Percentiles rank a stretch among this genome's conserved stretches.
Evolutionary conservation across 805 yeast species (phyloP).

Genomic region (Komagataella phaffii): DNA sequence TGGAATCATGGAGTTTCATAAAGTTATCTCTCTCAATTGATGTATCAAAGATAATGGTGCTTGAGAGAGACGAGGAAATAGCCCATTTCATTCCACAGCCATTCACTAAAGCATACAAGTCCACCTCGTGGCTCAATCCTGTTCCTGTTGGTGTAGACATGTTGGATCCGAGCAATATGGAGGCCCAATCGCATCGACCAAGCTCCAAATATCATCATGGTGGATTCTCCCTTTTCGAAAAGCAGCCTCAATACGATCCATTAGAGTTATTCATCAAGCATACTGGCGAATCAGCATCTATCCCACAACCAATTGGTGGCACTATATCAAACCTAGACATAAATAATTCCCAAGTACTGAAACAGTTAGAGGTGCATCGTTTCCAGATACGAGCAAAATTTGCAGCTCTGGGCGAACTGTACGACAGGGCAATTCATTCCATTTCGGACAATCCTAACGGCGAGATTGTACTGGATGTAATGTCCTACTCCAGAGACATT

Average conservation of each 20-base stretch:
- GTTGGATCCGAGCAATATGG: not conserved
- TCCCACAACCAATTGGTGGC: not conserved
- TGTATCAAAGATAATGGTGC: not conserved
- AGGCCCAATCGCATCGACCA: not conserved
- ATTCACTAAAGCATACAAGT: not conserved
- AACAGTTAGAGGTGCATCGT: not conserved
- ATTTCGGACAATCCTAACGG: not conserved
- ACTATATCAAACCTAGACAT: not conserved
- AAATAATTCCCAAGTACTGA: not conserved
- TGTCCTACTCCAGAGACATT: not conserved
- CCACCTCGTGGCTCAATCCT: not conserved
- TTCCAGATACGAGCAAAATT: not conserved
- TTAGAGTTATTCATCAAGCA: not conserved
- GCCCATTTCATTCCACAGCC: not conserved
- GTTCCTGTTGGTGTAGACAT: not conserved
- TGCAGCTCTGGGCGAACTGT: not conserved
- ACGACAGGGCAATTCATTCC: not conserved
- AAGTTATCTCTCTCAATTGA: conserved; percentile 8
- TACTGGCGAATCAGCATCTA: not conserved
- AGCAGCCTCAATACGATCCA: not conserved
- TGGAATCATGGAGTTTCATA: conserved; percentile 12
- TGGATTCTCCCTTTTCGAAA: not conserved
- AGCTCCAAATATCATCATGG: not conserved
- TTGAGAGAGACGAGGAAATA: not conserved
- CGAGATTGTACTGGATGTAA: not conserved